phyloP scores from a whole-genome alignment of 1,284 basidiomycete species.

The Takashimella koratensis region DNA sequence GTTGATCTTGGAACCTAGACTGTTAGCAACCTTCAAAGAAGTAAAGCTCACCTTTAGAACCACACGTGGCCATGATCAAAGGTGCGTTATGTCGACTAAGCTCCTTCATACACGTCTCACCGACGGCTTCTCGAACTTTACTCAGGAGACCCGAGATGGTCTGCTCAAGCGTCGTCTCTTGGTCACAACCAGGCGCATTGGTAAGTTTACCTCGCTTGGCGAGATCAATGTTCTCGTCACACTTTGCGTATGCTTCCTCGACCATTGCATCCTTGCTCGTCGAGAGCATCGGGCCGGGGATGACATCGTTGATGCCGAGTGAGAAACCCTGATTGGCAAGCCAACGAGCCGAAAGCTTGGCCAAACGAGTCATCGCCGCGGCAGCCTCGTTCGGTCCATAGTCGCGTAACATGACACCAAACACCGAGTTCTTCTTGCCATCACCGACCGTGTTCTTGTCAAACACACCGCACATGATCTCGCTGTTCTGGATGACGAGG shows the following conservation, averaged over 20 bases:
- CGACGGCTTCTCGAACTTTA: constrained; percentile 91
- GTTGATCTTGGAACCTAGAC: constrained; percentile 91
- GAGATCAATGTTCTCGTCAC: constrained; percentile 77
- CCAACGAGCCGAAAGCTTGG: constrained; percentile 94
- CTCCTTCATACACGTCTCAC: constrained; percentile 97
- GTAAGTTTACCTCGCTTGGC: constrained; percentile 91
- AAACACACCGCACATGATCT: constrained; percentile 99
- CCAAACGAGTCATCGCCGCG: constrained; percentile 90
- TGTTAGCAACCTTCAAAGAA: constrained; percentile 7
- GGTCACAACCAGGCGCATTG: constrained; percentile 93
- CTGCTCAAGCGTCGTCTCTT: constrained; percentile 95
- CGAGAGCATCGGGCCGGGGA: constrained; percentile 80
- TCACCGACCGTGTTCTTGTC: constrained; percentile 98
- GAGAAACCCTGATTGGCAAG: constrained; percentile 97
- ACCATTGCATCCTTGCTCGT: constrained; percentile 82
- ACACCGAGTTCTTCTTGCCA: constrained; percentile 99
- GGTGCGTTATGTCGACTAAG: constrained; percentile 95
- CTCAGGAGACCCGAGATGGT: constrained; percentile 91
- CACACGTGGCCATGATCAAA: constrained; percentile 98
- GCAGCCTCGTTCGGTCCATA: constrained; percentile 95
- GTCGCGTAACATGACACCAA: constrained; percentile 95
- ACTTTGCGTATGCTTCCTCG: constrained; percentile 82
- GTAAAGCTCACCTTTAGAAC: constrained; percentile 78
- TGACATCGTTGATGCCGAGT: constrained; percentile 97
- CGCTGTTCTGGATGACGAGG: constrained; percentile 95